Conservation (phyloP, 345 rosid species). For the thale cress (Arabidopsis thaliana) region DNA sequence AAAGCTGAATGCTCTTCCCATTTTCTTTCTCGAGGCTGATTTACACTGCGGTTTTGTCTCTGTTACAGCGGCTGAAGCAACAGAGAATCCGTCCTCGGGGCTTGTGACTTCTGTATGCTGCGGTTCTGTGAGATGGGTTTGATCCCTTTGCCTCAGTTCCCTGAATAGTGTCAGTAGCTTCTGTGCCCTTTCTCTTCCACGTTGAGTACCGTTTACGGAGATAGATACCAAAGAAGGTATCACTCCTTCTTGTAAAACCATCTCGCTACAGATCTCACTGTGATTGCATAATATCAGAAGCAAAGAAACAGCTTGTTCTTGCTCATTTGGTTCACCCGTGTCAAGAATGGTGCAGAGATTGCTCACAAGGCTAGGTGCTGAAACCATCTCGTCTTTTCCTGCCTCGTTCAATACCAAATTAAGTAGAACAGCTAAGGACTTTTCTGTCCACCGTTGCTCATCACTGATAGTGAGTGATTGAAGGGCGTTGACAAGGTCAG, state of each 20-base stretch:
- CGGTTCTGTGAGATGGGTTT: constrained; percentile 43
- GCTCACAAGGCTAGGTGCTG: constrained; percentile 64
- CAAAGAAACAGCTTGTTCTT: constrained; percentile 84
- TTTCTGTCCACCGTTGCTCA: constrained; percentile 75
- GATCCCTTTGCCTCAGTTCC: constrained; percentile 88
- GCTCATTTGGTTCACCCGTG: constrained; percentile 70
- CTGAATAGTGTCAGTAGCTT: constrained; percentile 86
- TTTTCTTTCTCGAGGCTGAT: constrained; percentile 70
- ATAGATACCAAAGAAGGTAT: constrained; percentile 95
- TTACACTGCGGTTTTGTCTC: constrained; percentile 74
- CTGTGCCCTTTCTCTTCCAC: constrained; percentile 86
- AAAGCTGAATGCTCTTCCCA: constrained; percentile 78
- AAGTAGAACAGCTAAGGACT: constrained; percentile 74
- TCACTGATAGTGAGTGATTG: constrained; percentile 65
- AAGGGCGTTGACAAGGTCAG: constrained; percentile 69
- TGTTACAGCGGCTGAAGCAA: constrained; percentile 38
- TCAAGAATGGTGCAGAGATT: constrained; percentile 68
- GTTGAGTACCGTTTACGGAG: constrained; percentile 76
- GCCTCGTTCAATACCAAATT: constrained; percentile 63
- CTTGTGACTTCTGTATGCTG: constrained; percentile 41
- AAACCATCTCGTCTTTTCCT: constrained; percentile 76
- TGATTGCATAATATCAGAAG: constrained; percentile 73
- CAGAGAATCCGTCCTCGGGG: constrained; percentile 43
- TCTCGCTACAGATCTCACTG: constrained; percentile 72
- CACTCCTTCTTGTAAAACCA: constrained; percentile 95